A percentile compares a stretch with the other conserved stretches of the same genome.
Conservation (phyloP, 2,329 filamentous ascomycete genomes). For the Stagonosporopsis tanaceti region DNA sequence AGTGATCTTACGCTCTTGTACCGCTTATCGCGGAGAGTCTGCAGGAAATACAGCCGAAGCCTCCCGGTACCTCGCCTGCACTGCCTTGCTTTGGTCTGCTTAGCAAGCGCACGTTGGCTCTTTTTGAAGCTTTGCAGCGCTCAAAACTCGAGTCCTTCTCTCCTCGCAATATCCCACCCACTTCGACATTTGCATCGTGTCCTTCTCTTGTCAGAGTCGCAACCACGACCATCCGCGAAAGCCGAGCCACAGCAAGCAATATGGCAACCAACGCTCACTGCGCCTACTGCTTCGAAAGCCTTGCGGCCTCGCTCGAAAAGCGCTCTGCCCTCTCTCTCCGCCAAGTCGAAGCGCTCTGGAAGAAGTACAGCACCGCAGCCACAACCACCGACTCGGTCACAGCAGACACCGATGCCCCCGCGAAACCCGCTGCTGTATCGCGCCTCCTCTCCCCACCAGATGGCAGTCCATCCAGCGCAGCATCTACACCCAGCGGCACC, state of each 20-base stretch:
- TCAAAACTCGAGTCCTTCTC: background rate
- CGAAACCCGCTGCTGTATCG: slow-evolving; percentile 55
- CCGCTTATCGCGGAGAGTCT: slow-evolving; percentile 29
- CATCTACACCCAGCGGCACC: slow-evolving; percentile 56
- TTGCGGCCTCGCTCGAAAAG: slow-evolving; percentile 77
- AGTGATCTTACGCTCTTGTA: slow-evolving; percentile 34
- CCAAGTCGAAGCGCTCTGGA: slow-evolving; percentile 75
- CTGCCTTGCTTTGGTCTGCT: slow-evolving; percentile 15
- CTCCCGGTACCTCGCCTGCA: slow-evolving; percentile 10
- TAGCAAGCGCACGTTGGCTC: slow-evolving; percentile 14
- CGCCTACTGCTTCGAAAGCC: slow-evolving; percentile 89
- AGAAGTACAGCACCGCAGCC: slow-evolving; percentile 55
- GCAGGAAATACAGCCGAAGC: slow-evolving; percentile 12
- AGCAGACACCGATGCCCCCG: slow-evolving; percentile 21
- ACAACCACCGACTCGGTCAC: slow-evolving; percentile 30
- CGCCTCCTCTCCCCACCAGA: slow-evolving; percentile 55
- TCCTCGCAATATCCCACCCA: background rate
- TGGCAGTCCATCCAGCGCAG: slow-evolving; percentile 54
- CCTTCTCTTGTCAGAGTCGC: background rate
- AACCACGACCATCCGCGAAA: background rate
- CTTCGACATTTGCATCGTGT: background rate
- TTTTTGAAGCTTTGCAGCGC: background rate
- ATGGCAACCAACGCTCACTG: slow-evolving; percentile 92
- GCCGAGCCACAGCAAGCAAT: slow-evolving; percentile 1
- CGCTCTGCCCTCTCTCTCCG: slow-evolving; percentile 72